Conservation (phyloP, 2,329 filamentous ascomycete genomes). For the Aspergillus sp. region DNA sequence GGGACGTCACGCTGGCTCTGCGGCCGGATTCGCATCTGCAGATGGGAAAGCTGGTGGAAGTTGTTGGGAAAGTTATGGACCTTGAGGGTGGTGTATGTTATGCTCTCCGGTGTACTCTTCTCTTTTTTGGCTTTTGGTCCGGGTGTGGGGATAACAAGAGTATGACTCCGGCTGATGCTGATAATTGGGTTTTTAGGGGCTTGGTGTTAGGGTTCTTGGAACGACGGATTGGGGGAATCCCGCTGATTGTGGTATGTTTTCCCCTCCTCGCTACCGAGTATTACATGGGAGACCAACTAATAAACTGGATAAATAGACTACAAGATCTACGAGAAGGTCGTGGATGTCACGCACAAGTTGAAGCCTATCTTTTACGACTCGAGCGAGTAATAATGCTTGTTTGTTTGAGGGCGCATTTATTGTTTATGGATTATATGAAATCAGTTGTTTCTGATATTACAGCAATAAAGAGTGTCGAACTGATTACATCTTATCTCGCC, state of each 20-base stretch:
- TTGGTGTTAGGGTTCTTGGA: conserved; percentile 35
- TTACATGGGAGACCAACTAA: neutral
- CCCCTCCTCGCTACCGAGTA: neutral
- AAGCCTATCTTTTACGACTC: conserved; percentile 68
- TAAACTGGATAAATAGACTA: conserved; percentile 52
- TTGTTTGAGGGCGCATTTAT: neutral
- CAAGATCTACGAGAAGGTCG: conserved; percentile 65
- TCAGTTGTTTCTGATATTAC: too few relatives aligned
- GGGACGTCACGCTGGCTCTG: conserved; percentile 64
- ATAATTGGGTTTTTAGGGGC: conserved; percentile 17
- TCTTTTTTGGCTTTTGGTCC: neutral
- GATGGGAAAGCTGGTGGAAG: conserved; percentile 39
- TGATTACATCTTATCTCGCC: too few relatives aligned
- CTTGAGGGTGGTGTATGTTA: conserved; percentile 31
- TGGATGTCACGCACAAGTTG: conserved; percentile 75
- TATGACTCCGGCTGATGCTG: conserved; percentile 1
- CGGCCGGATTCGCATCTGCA: conserved; percentile 49
- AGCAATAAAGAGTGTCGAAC: too few relatives aligned
- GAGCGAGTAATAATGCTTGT: conserved; percentile 3
- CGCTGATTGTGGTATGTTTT: conserved; percentile 29
- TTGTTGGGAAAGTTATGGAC: conserved; percentile 40
- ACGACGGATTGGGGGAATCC: conserved; percentile 37
- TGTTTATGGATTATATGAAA: neutral
- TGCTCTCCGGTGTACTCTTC: too few relatives aligned
- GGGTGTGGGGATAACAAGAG: neutral